These are phyloP conservation scores for Ilyonectria destructans DNA, from an alignment of 2,329 filamentous ascomycete genomes.

Conservation along the genomic window DNA sequence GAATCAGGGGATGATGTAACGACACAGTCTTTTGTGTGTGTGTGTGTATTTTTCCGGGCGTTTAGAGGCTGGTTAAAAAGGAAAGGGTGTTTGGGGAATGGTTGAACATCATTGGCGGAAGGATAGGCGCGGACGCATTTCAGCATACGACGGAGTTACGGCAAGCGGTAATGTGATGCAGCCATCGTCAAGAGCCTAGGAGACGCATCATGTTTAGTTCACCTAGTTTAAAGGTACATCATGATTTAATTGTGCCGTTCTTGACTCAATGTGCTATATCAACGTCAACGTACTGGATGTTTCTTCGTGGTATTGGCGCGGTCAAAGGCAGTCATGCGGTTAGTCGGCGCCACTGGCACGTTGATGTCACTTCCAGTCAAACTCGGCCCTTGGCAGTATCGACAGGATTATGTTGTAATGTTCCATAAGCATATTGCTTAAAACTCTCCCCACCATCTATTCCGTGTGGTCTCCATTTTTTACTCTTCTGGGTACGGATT, in stretches of 20 bases:
- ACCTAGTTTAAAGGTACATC: background rate
- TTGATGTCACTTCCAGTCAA: too few species aligned
- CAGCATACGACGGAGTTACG: conserved; percentile 30
- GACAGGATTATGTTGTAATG: too few species aligned
- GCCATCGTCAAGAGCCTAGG: conserved; percentile 5
- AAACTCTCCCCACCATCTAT: conserved; percentile 56
- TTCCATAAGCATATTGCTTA: too few species aligned
- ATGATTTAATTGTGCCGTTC: background rate
- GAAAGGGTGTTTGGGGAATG: conserved; percentile 11
- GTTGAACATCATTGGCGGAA: background rate
- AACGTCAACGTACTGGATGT: too few species aligned
- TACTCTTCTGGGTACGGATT: conserved; percentile 55
- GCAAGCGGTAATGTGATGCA: conserved; percentile 10
- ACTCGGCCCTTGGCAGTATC: too few species aligned
- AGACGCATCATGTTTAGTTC: background rate
- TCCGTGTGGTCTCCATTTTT: conserved; percentile 58
- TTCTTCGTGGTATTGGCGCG: too few species aligned
- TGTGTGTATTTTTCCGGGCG: conserved; percentile 21
- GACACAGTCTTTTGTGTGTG: conserved; percentile 25
- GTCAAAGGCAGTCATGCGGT: too few species aligned
- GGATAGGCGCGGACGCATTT: conserved; percentile 7
- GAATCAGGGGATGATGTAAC: conserved; percentile 15
- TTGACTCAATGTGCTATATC: background rate
- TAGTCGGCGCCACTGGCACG: too few species aligned
- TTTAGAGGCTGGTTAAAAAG: conserved; percentile 28